These are phyloP conservation scores for Suillus bovinus DNA, from an alignment of 768 basidiomycete genomes.

Conservation along the genomic window DNA sequence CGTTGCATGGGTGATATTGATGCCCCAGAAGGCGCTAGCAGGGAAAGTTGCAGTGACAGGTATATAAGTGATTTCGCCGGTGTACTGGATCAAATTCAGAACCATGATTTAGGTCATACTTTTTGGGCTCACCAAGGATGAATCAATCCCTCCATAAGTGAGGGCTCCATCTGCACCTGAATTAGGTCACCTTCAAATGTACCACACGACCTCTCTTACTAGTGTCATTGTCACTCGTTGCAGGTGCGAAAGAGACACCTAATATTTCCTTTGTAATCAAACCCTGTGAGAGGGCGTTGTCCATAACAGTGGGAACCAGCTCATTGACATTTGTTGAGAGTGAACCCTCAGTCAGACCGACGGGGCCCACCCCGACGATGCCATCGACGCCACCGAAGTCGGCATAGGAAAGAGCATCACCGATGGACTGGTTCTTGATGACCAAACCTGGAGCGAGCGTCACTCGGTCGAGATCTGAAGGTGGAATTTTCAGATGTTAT, in stretches of 20 bases:
- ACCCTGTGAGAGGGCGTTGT: slow-evolving; percentile 28
- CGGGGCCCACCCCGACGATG: slow-evolving; percentile 29
- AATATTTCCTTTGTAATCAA: too few relatives aligned
- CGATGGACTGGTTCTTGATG: slow-evolving; percentile 32
- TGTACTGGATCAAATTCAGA: too few relatives aligned
- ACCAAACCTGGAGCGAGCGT: slow-evolving; percentile 24
- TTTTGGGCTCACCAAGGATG: too few relatives aligned
- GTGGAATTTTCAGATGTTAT: too few relatives aligned
- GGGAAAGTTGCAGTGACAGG: slow-evolving; percentile 31
- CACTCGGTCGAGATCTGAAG: slow-evolving; percentile 27
- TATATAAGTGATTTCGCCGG: slow-evolving; percentile 23
- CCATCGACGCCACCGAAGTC: slow-evolving; percentile 26
- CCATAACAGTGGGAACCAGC: slow-evolving; percentile 25
- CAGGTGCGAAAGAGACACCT: slow-evolving; percentile 28
- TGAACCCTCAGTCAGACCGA: slow-evolving; percentile 18
- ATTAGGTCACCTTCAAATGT: too few relatives aligned
- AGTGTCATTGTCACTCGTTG: slow-evolving; percentile 16
- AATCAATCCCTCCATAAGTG: too few relatives aligned
- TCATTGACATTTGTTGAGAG: slow-evolving; percentile 7
- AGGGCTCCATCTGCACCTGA: slow-evolving; percentile 27
- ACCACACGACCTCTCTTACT: too few relatives aligned
- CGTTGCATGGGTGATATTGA: slow-evolving; percentile 23
- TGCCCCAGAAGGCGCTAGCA: slow-evolving; percentile 30
- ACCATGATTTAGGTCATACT: too few relatives aligned
- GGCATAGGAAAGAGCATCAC: slow-evolving; percentile 17